Percentiles rank a stretch among this genome's conserved stretches.
Evolutionary conservation across 768 basidiomycete species (phyloP).

Genomic region (Strobilomyces echinocephalus): DNA sequence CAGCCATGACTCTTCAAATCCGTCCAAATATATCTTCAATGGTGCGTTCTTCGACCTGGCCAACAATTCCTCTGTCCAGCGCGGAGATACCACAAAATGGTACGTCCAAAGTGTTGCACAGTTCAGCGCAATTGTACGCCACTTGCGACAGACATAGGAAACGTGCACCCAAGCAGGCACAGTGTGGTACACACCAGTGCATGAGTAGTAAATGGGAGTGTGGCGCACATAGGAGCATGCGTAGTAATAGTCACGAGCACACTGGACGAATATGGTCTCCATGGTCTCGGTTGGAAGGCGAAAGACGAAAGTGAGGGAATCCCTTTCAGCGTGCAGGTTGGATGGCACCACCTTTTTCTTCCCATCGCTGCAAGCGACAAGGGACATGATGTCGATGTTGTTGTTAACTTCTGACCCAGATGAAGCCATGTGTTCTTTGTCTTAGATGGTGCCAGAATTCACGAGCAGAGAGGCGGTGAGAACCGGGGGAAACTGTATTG

Average conservation of each 20-base stretch:
- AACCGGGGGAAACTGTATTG: too few species aligned
- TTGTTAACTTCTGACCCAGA: too few species aligned
- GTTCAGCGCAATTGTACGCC: background rate
- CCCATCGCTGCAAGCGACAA: too few species aligned
- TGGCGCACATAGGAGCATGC: background rate
- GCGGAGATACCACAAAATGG: background rate
- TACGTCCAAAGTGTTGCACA: background rate
- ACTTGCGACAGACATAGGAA: background rate
- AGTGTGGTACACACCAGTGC: background rate
- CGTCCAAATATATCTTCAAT: background rate
- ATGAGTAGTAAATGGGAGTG: too few species aligned
- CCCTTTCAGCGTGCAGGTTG: constrained; percentile 3
- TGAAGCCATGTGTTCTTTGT: too few species aligned
- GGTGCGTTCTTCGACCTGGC: background rate
- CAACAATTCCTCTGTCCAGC: background rate
- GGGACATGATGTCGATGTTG: too few species aligned
- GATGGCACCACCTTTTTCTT: too few species aligned
- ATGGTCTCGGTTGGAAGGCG: constrained; percentile 15
- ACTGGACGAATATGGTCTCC: constrained; percentile 10
- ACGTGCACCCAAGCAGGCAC: background rate
- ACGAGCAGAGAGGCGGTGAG: too few species aligned
- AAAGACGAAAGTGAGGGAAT: constrained; percentile 2
- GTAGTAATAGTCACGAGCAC: background rate
- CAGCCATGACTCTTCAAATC: background rate
- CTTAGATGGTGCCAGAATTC: too few species aligned